Evolutionary conservation across 768 basidiomycete species (phyloP), one percentile per base, ranked within the genome.

Genomic region (Boletus reticulatus): DNA sequence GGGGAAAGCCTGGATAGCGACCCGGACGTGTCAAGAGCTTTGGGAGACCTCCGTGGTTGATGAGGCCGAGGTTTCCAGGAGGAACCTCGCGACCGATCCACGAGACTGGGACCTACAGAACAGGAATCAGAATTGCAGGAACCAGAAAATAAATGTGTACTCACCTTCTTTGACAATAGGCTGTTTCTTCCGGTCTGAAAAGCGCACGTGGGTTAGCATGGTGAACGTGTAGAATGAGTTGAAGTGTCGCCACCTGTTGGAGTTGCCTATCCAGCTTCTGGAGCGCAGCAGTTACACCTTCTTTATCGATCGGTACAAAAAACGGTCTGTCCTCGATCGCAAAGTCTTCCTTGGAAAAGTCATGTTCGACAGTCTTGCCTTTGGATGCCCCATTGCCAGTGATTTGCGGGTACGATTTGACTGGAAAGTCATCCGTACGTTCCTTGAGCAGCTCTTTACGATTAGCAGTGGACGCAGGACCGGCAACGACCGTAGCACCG

Each of bases 21-120:
- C 91, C 91, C 5, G 91, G 85, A 43, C 76, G 79, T 4, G 84
- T 86, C 46, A 93, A 65, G 38, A 93, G 65, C 73, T 91, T 90
- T 3, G 92, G 92, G 36, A 83, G 75, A 55, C 91, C 91, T 75
- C 90, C 91, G 65, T 92, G 88, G 66, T 87, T 90, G 57, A 92
- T 85, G 5, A 92, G 72, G 3, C 91, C 92, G 27, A 92, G 63
- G 57, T 73, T 74, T 31, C 92, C 91, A 3, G 89, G 92, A 31
- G 77, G 76, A 45, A 92, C 80, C 69, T 92, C 87, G 49, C 72
- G 75, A 13, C 89, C 89, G 46, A 81, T 79, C 88, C 89, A 90
- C 53, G 79, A 77, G 5, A 83, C 80, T 11, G 89, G 89, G 2
- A 44, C 48, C 83, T 84, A 43, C 53, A 7, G 19, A 36, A 31